Evolutionary conservation across 805 yeast species (phyloP), one percentile per base, ranked within the genome.

Genomic region (Pichia nakasei): DNA sequence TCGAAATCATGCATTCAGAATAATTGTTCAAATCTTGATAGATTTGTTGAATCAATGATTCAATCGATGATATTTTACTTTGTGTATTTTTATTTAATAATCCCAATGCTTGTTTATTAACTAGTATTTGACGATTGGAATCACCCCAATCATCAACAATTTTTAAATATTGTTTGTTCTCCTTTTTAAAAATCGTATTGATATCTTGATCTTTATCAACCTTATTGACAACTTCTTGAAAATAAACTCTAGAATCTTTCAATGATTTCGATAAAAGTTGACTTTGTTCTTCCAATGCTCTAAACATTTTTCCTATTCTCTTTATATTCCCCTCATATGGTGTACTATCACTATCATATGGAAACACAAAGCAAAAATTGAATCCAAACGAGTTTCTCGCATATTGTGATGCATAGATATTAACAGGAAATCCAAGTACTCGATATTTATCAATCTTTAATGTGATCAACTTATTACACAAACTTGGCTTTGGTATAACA

Each of bases 1-100:
- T 78, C 0, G 97, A 96, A 26, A 93, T 91, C 60, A 88, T 76
- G 63, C 99, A 93, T 61, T 93, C 99, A 0, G 96, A 86, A 64
- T 89, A 94, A 58, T 85, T 87, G 64, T 93, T 94, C 52, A 93
- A 69, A 60, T 93, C 99, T 61, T 89, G 96, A 57, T 73, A 89
- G n/a, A 93, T 74, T 59, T 93, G 96, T 60, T 86, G 87, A 20
- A 93, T 76, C 42, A 91, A 67, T 52, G 85, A 82, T 52, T 81
- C 83, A 37, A 94, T 78, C 0, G 81, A 73, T 6, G 71, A 64
- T 9, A 69, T 51, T 26, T 58, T 55, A 3, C 57, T 52, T 21
- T 53, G 56, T 9, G 58, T 58, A 11, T 58, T 49, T 5, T 43
- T 50, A 27, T 43, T 46, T 21, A 46, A n/a, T n/a, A n/a, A 37